phyloP scores from a whole-genome alignment of 495 filamentous ascomycete species.

The Bathelium albidoporum region DNA sequence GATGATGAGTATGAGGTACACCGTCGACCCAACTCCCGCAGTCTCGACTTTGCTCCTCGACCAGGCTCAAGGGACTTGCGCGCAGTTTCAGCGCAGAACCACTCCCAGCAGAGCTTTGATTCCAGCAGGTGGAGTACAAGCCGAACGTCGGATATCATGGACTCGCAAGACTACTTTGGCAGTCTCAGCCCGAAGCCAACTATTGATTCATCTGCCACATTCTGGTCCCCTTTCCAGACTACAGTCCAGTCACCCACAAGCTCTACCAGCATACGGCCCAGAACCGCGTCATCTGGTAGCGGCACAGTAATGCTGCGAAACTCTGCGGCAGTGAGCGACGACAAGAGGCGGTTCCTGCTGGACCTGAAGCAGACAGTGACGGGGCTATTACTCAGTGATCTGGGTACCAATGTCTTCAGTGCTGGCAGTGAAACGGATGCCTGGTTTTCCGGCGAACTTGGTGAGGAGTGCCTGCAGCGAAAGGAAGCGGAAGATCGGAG shows the following conservation, averaged over 20 bases:
- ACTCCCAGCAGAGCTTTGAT: constrained; percentile 55
- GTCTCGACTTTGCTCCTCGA: constrained; percentile 36
- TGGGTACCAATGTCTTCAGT: constrained; percentile 74
- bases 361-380: constrained; percentile 71
- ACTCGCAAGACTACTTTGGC: constrained; percentile 61
- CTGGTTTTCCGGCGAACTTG: constrained; percentile 70
- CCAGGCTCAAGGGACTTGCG: constrained; percentile 39
- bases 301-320: constrained; percentile 49
- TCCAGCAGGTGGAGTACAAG: constrained; percentile 51
- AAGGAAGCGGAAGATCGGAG: constrained; percentile 55
- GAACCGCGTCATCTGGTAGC: constrained; percentile 43
- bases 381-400: constrained; percentile 78
- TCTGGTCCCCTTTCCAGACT: constrained; percentile 70
- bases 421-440: constrained; percentile 85
- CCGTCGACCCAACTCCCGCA: constrained; percentile 28
- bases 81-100: constrained; percentile 44
- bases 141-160: constrained; percentile 48
- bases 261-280: constrained; percentile 30
- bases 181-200: constrained; percentile 57
- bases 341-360: constrained; percentile 58
- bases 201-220: constrained; percentile 69
- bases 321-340: constrained; percentile 30
- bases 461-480: constrained; percentile 66
- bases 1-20: constrained; percentile 35
- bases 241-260: constrained; percentile 41